Conservation (phyloP, 164 flowering plant genomes). For the Saururus chinensis region DNA sequence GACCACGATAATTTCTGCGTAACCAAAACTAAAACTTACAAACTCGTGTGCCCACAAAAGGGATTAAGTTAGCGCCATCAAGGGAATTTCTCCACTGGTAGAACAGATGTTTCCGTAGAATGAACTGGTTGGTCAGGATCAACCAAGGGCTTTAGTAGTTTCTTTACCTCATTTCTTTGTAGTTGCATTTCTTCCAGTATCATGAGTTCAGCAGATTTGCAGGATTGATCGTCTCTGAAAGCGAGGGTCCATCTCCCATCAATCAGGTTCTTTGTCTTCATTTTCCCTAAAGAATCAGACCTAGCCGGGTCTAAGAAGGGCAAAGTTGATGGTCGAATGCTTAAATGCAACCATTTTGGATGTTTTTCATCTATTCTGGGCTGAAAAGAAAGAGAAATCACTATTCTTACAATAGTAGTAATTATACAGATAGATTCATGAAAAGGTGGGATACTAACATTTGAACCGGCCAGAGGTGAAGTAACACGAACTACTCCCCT, state of each 20-base stretch:
- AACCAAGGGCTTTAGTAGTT: slow-evolving; percentile 56
- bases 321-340: slow-evolving; percentile 78
- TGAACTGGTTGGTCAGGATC: slow-evolving; percentile 29
- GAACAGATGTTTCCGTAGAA: slow-evolving; percentile 4
- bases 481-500: slow-evolving; percentile 68
- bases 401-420: neutral
- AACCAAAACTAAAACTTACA: neutral
- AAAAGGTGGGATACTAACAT: slow-evolving; percentile 37
- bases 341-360: slow-evolving; percentile 79
- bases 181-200: slow-evolving; percentile 48
- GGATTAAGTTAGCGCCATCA: neutral
- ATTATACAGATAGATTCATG: neutral
- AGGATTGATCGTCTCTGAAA: slow-evolving; percentile 69
- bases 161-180: slow-evolving; percentile 59
- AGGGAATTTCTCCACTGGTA: neutral
- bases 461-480: slow-evolving; percentile 82
- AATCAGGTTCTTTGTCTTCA: slow-evolving; percentile 49
- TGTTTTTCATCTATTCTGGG: slow-evolving; percentile 83
- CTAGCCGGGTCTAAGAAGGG: slow-evolving; percentile 47
- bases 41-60: neutral
- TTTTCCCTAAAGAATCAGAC: slow-evolving; percentile 21
- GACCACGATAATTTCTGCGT: neutral
- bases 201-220: slow-evolving; percentile 68
- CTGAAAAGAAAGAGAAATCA: slow-evolving; percentile 25
- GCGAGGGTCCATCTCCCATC: slow-evolving; percentile 98